Conservation (phyloP, 2,329 filamentous ascomycete species). For the Cladophialophora carrionii region DNA sequence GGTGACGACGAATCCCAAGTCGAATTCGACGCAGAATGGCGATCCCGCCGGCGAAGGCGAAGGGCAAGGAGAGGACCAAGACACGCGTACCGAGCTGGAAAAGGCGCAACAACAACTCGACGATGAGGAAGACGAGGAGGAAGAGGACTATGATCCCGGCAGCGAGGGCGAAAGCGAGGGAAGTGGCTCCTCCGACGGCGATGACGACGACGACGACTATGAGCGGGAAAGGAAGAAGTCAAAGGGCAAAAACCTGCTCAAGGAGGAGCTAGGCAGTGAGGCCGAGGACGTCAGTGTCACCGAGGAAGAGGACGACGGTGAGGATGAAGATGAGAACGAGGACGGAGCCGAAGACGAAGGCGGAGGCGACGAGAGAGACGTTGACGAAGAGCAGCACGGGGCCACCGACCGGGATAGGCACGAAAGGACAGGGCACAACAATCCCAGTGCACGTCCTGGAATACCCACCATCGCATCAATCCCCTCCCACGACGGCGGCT, state of each 20-base stretch:
- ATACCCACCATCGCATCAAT: background rate
- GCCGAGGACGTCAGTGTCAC: slow-evolving; percentile 46
- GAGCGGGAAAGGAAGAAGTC: slow-evolving; percentile 40
- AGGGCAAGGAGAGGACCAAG: slow-evolving; percentile 52
- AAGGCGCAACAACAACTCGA: slow-evolving; percentile 60
- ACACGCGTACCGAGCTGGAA: slow-evolving; percentile 58
- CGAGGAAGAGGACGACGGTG: slow-evolving; percentile 35
- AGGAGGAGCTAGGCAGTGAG: slow-evolving; percentile 51
- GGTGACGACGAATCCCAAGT: slow-evolving; percentile 41
- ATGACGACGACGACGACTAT: slow-evolving; percentile 38
- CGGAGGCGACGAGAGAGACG: slow-evolving; percentile 27
- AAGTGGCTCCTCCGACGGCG: slow-evolving; percentile 50
- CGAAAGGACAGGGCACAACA: background rate
- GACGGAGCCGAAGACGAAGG: slow-evolving; percentile 28
- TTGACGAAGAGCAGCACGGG: slow-evolving; percentile 19
- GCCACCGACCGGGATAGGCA: slow-evolving; percentile 14
- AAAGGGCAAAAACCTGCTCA: slow-evolving; percentile 45
- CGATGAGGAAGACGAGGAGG: slow-evolving; percentile 49
- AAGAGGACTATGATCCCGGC: slow-evolving; percentile 57
- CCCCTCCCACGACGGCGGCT: slow-evolving; percentile 7
- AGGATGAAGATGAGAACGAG: slow-evolving; percentile 34
- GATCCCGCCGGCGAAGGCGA: slow-evolving; percentile 37
- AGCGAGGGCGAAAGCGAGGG: slow-evolving; percentile 54
- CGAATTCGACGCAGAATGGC: background rate
- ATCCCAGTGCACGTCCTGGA: background rate